Conservation (phyloP, 805 yeast species). For the Yamadazyma phyllophila region DNA sequence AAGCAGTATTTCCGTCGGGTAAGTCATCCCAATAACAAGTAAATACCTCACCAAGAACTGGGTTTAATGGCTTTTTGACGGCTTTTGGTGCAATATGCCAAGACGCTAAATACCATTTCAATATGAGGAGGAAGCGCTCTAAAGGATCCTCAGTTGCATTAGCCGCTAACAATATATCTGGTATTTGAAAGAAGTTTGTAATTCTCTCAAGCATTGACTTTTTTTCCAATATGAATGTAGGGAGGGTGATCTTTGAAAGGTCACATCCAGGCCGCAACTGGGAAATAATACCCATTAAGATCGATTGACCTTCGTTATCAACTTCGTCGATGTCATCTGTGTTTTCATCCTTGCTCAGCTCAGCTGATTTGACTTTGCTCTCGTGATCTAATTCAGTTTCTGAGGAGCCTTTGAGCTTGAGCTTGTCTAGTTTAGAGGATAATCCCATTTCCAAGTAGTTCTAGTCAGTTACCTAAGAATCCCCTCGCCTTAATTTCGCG, state of each 20-base stretch:
- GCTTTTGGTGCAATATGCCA: constrained; percentile 99
- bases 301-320: constrained; percentile 85
- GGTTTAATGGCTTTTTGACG: constrained; percentile 94
- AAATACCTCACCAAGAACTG: constrained; percentile 88
- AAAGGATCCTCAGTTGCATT: constrained; percentile 56
- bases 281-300: constrained; percentile 80
- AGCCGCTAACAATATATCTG: constrained; percentile 74
- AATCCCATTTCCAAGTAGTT: too few relatives aligned
- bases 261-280: constrained; percentile 94
- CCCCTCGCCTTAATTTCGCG: too few relatives aligned
- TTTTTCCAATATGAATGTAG: constrained; percentile 92
- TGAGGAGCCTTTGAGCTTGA: too few relatives aligned
- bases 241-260: constrained; percentile 84
- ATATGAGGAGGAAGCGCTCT: constrained; percentile 68
- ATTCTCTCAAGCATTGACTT: constrained; percentile 96
- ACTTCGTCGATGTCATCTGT: constrained; percentile 86
- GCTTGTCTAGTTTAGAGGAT: too few relatives aligned
- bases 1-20: constrained; percentile 63
- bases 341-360: constrained; percentile 9
- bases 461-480: too few relatives aligned
- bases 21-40: constrained; percentile 91
- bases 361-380: too few relatives aligned
- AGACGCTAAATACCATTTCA: constrained; percentile 88
- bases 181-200: too few relatives aligned
- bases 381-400: too few relatives aligned